Conservation (phyloP, 768 basidiomycete genomes). For the Suillus hirtellus region DNA sequence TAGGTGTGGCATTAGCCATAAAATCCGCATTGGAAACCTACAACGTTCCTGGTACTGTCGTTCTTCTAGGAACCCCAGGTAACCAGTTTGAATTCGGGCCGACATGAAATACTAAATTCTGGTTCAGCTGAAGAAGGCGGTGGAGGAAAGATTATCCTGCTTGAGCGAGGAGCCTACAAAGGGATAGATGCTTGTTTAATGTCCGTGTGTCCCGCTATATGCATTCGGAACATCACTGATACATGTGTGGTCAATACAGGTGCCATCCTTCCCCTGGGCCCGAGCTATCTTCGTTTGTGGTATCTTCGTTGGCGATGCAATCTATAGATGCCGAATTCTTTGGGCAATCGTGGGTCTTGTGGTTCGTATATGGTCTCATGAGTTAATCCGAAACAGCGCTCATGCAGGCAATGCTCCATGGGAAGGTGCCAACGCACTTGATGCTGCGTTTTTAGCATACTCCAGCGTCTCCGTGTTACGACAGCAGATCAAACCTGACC, state of each 20-base stretch:
- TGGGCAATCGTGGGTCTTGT: conserved; percentile 61
- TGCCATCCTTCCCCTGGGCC: conserved; percentile 70
- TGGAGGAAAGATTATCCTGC: conserved; percentile 73
- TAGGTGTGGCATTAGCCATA: conserved; percentile 72
- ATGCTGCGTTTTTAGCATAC: conserved; percentile 87
- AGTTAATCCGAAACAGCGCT: conserved; percentile 45
- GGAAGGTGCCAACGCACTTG: conserved; percentile 85
- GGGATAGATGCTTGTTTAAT: conserved; percentile 84
- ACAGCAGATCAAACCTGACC: conserved; percentile 84
- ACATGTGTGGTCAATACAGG: conserved; percentile 42
- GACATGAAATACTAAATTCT: conserved; percentile 9
- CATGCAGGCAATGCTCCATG: conserved; percentile 83
- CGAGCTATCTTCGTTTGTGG: conserved; percentile 48
- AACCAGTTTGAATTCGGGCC: conserved; percentile 14
- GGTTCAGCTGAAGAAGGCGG: conserved; percentile 72
- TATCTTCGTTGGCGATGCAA: conserved; percentile 64
- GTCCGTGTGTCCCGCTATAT: conserved; percentile 34
- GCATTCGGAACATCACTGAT: conserved; percentile 11
- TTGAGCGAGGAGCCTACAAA: conserved; percentile 74
- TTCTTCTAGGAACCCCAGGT: conserved; percentile 81
- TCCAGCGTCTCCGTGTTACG: conserved; percentile 75
- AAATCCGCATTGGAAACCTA: conserved; percentile 66
- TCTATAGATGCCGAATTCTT: conserved; percentile 67
- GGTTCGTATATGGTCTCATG: conserved; percentile 5
- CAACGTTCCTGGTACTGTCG: conserved; percentile 62